Evolutionary conservation across 768 basidiomycete genomes (phyloP).

Genomic region (Lactarius trivialis): DNA sequence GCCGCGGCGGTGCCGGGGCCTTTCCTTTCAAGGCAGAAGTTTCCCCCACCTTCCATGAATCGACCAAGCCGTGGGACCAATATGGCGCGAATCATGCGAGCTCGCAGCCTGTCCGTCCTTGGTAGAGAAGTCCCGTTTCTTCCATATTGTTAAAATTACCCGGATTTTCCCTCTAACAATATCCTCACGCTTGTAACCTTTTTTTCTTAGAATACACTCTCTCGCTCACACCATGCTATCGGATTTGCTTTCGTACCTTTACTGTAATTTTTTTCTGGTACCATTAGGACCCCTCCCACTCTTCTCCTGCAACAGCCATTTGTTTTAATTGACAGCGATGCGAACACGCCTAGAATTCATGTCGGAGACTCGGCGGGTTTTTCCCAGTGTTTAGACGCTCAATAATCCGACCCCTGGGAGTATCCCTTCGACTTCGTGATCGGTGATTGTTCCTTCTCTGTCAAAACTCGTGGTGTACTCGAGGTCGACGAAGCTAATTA

Average conservation of each 20-base stretch:
- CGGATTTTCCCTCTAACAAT: neutral
- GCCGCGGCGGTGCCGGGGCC: neutral
- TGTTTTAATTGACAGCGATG: neutral
- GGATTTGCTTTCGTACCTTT: conserved; percentile 2
- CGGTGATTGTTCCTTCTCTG: conserved; percentile 20
- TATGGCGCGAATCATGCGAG: conserved; percentile 10
- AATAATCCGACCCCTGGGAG: conserved; percentile 10
- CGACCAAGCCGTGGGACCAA: conserved; percentile 9
- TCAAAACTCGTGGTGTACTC: conserved; percentile 20
- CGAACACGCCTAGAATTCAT: conserved; percentile 10
- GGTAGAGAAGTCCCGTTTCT: conserved; percentile 10
- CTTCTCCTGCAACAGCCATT: neutral
- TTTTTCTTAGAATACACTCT: neutral
- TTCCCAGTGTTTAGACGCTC: conserved; percentile 6
- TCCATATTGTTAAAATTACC: neutral
- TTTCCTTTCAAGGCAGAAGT: conserved; percentile 5
- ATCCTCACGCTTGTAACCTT: neutral
- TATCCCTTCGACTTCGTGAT: conserved; percentile 17
- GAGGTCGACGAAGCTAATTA: conserved; percentile 9
- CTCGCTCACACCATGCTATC: neutral
- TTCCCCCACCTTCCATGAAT: neutral
- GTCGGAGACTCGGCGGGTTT: conserved; percentile 6
- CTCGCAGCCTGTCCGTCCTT: conserved; percentile 21
- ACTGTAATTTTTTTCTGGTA: conserved; percentile 9
- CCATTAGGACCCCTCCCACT: neutral